Conservation (phyloP, 352 stramenopile species). For the Globisporangium recalcitrans region DNA sequence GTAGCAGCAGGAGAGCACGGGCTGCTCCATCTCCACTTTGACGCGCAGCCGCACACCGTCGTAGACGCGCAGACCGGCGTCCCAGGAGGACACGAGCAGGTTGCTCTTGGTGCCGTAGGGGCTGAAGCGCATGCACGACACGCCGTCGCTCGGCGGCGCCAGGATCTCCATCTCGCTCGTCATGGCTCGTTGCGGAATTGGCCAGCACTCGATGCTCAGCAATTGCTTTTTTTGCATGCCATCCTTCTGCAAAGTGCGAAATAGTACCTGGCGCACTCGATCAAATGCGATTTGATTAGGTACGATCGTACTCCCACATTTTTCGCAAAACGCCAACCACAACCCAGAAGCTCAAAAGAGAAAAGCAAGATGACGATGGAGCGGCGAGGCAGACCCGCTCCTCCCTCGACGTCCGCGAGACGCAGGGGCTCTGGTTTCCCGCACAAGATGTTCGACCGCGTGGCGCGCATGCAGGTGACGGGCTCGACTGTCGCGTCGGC, state of each 20-base stretch:
- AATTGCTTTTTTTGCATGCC: constrained; percentile 2
- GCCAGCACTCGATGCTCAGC: background rate
- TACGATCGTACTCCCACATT: background rate
- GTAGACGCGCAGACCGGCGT: constrained; percentile 64
- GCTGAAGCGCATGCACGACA: constrained; percentile 80
- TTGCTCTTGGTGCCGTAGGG: constrained; percentile 34
- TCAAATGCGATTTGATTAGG: background rate
- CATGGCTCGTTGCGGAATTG: constrained; percentile 15
- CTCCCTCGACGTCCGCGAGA: constrained; percentile 5
- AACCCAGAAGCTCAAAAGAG: background rate
- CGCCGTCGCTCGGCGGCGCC: constrained; percentile 76
- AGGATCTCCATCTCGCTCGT: constrained; percentile 45
- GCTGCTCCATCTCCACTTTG: constrained; percentile 66
- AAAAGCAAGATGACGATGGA: background rate
- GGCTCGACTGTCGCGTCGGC: constrained; percentile 22
- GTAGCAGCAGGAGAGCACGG: constrained; percentile 65
- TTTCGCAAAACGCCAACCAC: constrained; percentile 3
- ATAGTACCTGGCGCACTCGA: background rate
- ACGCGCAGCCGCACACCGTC: constrained; percentile 45
- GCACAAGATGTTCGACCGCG: constrained; percentile 40
- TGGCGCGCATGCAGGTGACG: constrained; percentile 62
- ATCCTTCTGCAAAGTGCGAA: background rate
- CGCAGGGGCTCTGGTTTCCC: background rate
- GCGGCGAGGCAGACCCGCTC: constrained; percentile 5
- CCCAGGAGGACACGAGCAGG: constrained; percentile 79